phyloP scores from a whole-genome alignment of 2,329 filamentous ascomycete genomes.

The Cyanodermella asteris region DNA sequence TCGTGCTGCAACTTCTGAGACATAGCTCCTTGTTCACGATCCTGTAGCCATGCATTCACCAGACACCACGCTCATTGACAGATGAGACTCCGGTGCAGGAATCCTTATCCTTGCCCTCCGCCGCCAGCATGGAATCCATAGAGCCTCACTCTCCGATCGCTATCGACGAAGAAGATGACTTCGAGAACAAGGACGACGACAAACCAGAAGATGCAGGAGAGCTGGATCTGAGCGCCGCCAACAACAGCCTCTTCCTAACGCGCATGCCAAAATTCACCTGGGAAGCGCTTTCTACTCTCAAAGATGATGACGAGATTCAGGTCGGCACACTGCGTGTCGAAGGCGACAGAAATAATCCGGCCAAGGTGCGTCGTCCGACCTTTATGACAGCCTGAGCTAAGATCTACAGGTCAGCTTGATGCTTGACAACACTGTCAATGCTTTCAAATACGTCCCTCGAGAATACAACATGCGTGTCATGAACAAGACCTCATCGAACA shows the following conservation, averaged over 20 bases:
- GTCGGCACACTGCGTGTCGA: constrained; percentile 50
- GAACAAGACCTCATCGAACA: constrained; percentile 43
- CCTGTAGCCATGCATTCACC: no score
- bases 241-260: constrained; percentile 42
- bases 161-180: no score
- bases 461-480: constrained; percentile 67
- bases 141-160: no score
- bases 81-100: no score
- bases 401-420: no score
- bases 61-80: no score
- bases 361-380: constrained; percentile 17
- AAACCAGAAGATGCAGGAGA: constrained; percentile 48
- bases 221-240: constrained; percentile 31
- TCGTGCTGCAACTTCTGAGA: no score
- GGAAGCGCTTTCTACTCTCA: constrained; percentile 54
- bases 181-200: constrained; percentile 44
- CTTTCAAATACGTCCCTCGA: constrained; percentile 47
- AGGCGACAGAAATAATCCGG: constrained; percentile 30
- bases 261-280: constrained; percentile 62
- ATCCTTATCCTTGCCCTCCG: no score
- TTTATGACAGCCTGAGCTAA: constrained; percentile 5
- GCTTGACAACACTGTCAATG: constrained; percentile 28
- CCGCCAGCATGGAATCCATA: no score
- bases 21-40: no score
- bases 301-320: constrained; percentile 62